Conservation (phyloP, 805 yeast genomes). For the Candida ovalis region DNA sequence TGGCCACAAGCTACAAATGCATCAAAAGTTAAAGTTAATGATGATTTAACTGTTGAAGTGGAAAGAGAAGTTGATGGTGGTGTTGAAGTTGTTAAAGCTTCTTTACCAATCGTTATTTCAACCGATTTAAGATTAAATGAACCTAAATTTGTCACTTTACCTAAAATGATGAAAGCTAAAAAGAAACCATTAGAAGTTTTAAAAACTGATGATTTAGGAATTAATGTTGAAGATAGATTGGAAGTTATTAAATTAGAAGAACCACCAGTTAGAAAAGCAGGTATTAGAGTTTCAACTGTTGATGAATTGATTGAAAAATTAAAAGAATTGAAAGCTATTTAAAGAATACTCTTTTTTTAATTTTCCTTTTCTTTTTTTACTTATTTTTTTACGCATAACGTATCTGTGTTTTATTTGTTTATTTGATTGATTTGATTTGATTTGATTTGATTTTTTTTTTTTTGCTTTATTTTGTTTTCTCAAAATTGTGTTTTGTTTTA, state of each 20-base stretch:
- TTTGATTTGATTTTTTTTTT: no score
- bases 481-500: no score
- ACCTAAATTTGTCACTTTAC: constrained; percentile 94
- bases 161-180: constrained; percentile 97
- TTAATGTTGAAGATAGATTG: constrained; percentile 59
- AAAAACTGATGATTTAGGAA: constrained; percentile 64
- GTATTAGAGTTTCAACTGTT: constrained; percentile 73
- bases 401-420: no score
- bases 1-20: constrained; percentile 99
- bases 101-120: constrained; percentile 81
- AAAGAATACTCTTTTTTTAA: constrained; percentile 12
- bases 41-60: constrained; percentile 61
- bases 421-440: no score
- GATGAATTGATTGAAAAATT: constrained; percentile 79
- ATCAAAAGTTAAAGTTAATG: constrained; percentile 66
- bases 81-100: constrained; percentile 71
- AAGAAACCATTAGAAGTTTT: constrained; percentile 82
- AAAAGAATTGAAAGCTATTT: constrained; percentile 71
- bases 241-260: constrained; percentile 73
- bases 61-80: constrained; percentile 97
- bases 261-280: constrained; percentile 80
- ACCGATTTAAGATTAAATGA: constrained; percentile 92
- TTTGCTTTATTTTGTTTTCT: no score
- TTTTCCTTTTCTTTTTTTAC: not conserved
- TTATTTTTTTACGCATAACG: no score